phyloP scores from a whole-genome alignment of 257 asterid species.

The Przewalskia tangutica region DNA sequence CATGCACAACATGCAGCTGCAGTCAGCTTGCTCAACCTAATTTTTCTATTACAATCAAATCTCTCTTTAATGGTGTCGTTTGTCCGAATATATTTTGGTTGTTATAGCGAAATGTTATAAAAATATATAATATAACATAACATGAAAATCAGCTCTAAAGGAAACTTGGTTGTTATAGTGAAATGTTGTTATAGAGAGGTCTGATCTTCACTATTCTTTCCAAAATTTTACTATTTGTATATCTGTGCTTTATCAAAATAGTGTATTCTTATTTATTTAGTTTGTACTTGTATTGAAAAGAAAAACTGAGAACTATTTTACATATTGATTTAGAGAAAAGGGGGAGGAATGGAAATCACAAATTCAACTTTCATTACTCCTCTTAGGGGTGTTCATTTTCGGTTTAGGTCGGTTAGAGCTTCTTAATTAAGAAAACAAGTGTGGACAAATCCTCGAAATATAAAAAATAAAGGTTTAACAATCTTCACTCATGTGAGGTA shows the following conservation, averaged over 20 bases:
- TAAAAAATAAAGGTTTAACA: background rate
- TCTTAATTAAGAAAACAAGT: too few species aligned
- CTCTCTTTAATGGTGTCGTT: background rate
- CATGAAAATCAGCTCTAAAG: too few species aligned
- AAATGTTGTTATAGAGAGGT: background rate
- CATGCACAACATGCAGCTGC: constrained; percentile 18
- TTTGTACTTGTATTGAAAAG: background rate
- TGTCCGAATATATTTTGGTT: background rate
- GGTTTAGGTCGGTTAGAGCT: too few species aligned
- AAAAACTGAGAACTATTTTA: background rate
- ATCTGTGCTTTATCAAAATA: background rate
- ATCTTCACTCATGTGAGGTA: background rate
- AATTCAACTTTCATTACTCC: too few species aligned
- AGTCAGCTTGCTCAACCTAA: constrained; percentile 42
- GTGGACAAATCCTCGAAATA: too few species aligned
- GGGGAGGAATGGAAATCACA: background rate
- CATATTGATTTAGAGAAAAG: background rate
- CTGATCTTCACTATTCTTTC: background rate
- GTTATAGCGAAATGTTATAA: background rate
- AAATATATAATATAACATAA: too few species aligned
- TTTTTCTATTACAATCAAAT: background rate
- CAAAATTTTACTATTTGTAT: background rate
- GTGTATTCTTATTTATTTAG: background rate
- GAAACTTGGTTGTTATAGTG: too few species aligned
- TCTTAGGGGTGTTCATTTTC: too few species aligned